phyloP scores from a whole-genome alignment of 768 basidiomycete species.

The Hygrocybe coccinea region DNA sequence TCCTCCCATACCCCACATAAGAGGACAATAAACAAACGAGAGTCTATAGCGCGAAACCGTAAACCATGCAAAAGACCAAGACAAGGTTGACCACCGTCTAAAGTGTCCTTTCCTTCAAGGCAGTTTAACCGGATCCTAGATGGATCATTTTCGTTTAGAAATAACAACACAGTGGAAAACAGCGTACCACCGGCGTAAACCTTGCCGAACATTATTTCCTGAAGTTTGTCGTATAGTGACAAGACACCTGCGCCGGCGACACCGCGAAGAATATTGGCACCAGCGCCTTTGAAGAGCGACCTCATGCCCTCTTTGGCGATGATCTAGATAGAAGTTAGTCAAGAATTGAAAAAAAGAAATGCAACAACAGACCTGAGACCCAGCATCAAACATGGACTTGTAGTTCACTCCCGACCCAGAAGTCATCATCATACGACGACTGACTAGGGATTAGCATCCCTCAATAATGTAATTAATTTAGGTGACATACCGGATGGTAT shows the following conservation, averaged over 20 bases:
- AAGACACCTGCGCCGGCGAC: constrained; percentile 99
- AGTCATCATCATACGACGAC: constrained; percentile 99
- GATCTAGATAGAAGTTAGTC: constrained; percentile 40
- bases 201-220: constrained; percentile 95
- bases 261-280: constrained; percentile 94
- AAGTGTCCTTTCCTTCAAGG: neutral
- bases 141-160: constrained; percentile 1
- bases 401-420: constrained; percentile 94
- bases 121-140: constrained; percentile 45
- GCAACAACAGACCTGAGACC: constrained; percentile 51
- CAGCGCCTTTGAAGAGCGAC: constrained; percentile 99
- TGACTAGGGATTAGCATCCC: constrained; percentile 33
- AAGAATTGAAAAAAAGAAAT: neutral
- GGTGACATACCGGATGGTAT: constrained; percentile 72
- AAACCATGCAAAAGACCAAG: constrained; percentile 17
- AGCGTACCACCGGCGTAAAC: constrained; percentile 91
- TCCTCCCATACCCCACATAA: constrained; percentile 33
- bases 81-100: neutral
- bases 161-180: neutral
- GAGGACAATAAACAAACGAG: constrained; percentile 28
- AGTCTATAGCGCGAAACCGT: constrained; percentile 33
- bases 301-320: constrained; percentile 90
- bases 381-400: constrained; percentile 99
- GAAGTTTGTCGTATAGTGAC: constrained; percentile 98
- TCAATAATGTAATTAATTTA: neutral